Evolutionary conservation across 1,284 basidiomycete species (phyloP), one percentile per base, ranked within the genome.

Genomic region (Leccinum solheimii): DNA sequence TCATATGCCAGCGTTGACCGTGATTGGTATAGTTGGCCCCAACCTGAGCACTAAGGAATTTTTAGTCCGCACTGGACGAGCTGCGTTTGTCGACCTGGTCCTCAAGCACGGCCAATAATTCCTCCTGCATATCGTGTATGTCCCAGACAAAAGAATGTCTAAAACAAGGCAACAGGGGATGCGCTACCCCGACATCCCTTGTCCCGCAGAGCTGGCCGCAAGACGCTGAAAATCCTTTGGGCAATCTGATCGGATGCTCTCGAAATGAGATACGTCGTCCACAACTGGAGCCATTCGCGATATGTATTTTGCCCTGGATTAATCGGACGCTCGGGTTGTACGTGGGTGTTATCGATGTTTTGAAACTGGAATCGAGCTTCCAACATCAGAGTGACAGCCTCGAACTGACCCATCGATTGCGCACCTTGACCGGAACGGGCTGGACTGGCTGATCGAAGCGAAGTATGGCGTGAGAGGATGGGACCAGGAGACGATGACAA

Each of bases 231-330:
- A 53, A 99, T 87, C 23, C 77, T 78, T 62, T 79, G 76, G 4
- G 91, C 91, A 32, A 78, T 80, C 2, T 73, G 69, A 16, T 84
- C 85, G 2, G 83, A 83, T 2, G 81, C 82, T 71, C 83, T 79
- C 10, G 84, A 81, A 60, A 98, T 93, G n/a, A 99, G 85, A 71
- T 93, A 84, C 11, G 85, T 83, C 0, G 92, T 88, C 96, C 97
- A 99, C 0, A 85, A 76, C 67, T 97, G 94, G 23, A 99, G 83
- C 97, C 97, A 99, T 75, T 99, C 96, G 54, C 96, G 87, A 76
- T 97, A 99, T 0, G 94, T 95, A 5, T 83, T 76, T 58, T 88
- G 83, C 3, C 79, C 78, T 1, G 83, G 80, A 76, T 98, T 99
- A 58, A 97, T 86, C 4, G 95, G 95, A 66, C 87, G 83, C 34